phyloP scores from a whole-genome alignment of 2,329 filamentous ascomycete species.

The Phaeosphaeriaceae sp. region DNA sequence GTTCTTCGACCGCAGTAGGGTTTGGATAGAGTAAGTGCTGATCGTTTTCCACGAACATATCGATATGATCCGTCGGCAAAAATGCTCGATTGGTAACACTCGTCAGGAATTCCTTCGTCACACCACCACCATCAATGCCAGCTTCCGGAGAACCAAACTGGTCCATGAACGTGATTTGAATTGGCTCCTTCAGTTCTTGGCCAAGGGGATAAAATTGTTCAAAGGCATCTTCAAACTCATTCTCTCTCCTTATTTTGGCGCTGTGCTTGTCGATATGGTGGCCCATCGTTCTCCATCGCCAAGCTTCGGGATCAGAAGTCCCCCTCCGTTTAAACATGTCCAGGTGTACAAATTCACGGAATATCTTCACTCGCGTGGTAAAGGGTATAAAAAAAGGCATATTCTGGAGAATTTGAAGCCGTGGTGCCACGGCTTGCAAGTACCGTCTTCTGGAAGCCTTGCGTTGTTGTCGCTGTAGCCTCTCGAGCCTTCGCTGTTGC shows the following conservation, averaged over 20 bases:
- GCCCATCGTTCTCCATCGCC: conserved; percentile 65
- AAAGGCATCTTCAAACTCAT: conserved; percentile 85
- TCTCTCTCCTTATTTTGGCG: conserved; percentile 78
- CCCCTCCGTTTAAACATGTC: conserved; percentile 80
- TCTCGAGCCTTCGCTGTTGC: conserved; percentile 67
- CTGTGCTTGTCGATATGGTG: conserved; percentile 62
- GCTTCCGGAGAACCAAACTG: conserved; percentile 86
- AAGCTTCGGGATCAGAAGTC: conserved; percentile 73
- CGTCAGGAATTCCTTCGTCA: conserved; percentile 95
- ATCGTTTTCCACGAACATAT: conserved; percentile 82
- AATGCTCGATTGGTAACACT: conserved; percentile 89
- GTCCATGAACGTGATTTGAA: conserved; percentile 96
- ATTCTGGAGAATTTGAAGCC: conserved; percentile 88
- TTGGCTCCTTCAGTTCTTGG: conserved; percentile 87
- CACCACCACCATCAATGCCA: conserved; percentile 94
- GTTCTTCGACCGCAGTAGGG: conserved; percentile 75
- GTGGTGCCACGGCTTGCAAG: conserved; percentile 79
- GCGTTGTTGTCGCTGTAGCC: conserved; percentile 67
- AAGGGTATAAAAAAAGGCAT: conserved; percentile 98
- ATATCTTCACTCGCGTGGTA: conserved; percentile 86
- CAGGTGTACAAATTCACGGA: conserved; percentile 86
- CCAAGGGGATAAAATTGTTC: conserved; percentile 81
- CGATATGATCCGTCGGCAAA: conserved; percentile 58
- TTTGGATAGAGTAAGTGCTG: conserved; percentile 90
- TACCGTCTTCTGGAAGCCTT: conserved; percentile 72